A percentile compares a stretch with the other conserved stretches of the same genome.
Evolutionary conservation across 2,329 filamentous ascomycete species (phyloP).

Genomic region (Sphaerulina populicola): DNA sequence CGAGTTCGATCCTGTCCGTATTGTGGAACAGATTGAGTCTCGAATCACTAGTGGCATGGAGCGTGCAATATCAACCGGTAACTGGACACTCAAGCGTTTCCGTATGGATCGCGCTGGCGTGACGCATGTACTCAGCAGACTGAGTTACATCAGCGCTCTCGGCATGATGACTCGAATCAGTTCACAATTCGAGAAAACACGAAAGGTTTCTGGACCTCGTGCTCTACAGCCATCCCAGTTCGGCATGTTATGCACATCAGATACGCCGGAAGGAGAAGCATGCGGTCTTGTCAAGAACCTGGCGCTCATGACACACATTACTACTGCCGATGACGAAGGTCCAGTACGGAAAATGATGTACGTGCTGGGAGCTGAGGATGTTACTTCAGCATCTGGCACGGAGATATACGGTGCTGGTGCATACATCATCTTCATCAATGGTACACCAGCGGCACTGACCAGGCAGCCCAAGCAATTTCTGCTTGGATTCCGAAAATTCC

Average conservation of each 20-base stretch:
- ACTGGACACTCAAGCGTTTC: constrained; percentile 97
- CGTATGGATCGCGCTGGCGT: constrained; percentile 97
- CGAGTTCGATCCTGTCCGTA: constrained; percentile 75
- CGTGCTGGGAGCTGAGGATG: constrained; percentile 73
- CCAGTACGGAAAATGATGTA: constrained; percentile 82
- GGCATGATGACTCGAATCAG: constrained; percentile 99
- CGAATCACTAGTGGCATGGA: constrained; percentile 91
- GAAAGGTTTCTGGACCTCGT: constrained; percentile 91
- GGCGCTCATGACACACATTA: constrained; percentile 98
- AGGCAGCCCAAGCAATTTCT: constrained; percentile 80
- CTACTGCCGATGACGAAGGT: constrained; percentile 87
- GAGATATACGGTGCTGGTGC: constrained; percentile 78
- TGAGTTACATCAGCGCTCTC: constrained; percentile 92
- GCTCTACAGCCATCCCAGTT: constrained; percentile 95
- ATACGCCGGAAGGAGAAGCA: constrained; percentile 96
- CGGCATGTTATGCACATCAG: constrained; percentile 93
- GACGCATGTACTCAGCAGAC: constrained; percentile 85
- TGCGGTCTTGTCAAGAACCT: constrained; percentile 97
- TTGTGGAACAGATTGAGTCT: constrained; percentile 75
- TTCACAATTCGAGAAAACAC: constrained; percentile 96
- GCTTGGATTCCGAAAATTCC: constrained; percentile 72
- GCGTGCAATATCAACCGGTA: constrained; percentile 90
- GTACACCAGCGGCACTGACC: constrained; percentile 83
- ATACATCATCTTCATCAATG: constrained; percentile 91
- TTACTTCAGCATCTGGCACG: constrained; percentile 69